These are phyloP conservation scores for Adenanthera pavonina DNA, from an alignment of 306 rosid species.

Conservation along the genomic window DNA sequence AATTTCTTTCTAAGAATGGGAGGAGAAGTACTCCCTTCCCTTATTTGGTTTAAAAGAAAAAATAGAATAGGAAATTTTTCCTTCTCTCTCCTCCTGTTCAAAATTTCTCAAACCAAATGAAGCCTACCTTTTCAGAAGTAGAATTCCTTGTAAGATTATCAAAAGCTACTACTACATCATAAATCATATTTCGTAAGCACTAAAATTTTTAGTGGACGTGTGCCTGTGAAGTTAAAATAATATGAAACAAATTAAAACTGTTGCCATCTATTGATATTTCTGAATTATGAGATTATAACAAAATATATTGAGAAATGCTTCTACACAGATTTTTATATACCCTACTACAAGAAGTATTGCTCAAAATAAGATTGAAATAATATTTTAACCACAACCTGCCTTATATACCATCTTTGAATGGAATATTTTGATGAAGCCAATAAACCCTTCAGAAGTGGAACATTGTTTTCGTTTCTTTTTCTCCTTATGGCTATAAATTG, in stretches of 20 bases:
- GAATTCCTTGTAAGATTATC: background rate
- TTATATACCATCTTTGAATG: background rate
- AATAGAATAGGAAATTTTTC: too few relatives aligned
- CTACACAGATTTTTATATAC: background rate
- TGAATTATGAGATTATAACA: background rate
- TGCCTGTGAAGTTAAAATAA: background rate
- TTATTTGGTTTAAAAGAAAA: too few relatives aligned
- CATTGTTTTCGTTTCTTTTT: background rate
- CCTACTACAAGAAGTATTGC: background rate
- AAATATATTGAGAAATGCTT: background rate
- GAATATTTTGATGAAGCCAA: background rate
- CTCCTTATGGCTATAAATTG: background rate
- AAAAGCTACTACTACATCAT: background rate
- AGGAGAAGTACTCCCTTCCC: too few relatives aligned
- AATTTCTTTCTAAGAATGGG: too few relatives aligned
- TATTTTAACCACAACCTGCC: background rate
- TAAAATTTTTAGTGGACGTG: background rate
- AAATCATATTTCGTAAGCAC: background rate
- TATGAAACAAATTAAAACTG: background rate
- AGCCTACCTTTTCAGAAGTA: background rate
- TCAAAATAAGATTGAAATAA: background rate
- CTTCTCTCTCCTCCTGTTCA: too few relatives aligned
- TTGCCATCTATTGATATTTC: background rate
- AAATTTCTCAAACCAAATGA: too few relatives aligned
- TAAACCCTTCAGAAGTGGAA: background rate